A percentile compares a stretch with the other conserved stretches of the same genome.
phyloP scores from a whole-genome alignment of 148 eudicot genomes.

The Cornus suecica region DNA sequence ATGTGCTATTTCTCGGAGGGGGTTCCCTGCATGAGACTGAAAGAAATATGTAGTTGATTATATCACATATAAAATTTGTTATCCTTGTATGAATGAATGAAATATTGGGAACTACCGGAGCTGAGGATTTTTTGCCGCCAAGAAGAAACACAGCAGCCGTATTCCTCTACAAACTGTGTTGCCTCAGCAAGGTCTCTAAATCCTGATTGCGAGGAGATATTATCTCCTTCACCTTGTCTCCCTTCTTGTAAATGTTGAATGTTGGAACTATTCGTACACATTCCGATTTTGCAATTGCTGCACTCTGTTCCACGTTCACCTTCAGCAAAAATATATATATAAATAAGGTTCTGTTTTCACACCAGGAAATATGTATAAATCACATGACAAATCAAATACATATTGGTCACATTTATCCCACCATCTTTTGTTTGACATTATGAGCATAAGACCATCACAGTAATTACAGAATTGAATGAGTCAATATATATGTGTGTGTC shows the following conservation, averaged over 20 bases:
- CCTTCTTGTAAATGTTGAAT: slow-evolving; percentile 12
- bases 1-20: background rate
- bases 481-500: background rate
- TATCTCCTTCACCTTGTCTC: slow-evolving; percentile 19
- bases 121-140: background rate
- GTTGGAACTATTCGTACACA: slow-evolving; percentile 10
- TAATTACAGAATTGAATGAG: background rate
- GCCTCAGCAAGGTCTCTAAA: slow-evolving; percentile 8
- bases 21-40: background rate
- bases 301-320: slow-evolving; percentile 19
- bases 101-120: background rate
- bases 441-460: background rate
- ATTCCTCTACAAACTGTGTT: background rate
- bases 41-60: background rate
- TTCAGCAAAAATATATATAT: background rate
- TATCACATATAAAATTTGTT: background rate
- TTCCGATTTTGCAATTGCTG: slow-evolving; percentile 11
- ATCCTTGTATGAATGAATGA: background rate
- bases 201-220: slow-evolving; percentile 12
- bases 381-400: background rate
- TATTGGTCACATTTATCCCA: background rate
- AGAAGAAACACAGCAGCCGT: background rate
- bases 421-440: background rate
- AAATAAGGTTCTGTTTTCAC: background rate
- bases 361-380: background rate